phyloP scores from a whole-genome alignment of 352 stramenopile genomes.

The Elongisporangium prolatum region DNA sequence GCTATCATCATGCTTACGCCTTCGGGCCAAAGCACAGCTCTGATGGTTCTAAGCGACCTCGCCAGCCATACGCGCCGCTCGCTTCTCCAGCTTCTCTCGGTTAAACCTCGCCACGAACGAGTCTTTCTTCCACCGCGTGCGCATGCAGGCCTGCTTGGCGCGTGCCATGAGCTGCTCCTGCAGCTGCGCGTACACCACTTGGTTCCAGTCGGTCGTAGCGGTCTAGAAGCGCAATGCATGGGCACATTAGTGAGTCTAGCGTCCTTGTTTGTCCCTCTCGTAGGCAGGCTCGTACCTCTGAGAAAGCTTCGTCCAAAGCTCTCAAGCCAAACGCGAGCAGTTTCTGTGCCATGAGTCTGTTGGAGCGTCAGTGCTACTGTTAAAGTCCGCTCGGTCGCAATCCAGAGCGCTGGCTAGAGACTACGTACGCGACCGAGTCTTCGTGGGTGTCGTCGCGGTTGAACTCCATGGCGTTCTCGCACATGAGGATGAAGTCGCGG shows the following conservation, averaged over 20 bases:
- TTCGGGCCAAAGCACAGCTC: too few species aligned
- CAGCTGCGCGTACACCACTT: slow-evolving; percentile 44
- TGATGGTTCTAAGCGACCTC: background rate
- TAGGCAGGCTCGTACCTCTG: slow-evolving; percentile 18
- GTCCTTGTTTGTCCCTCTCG: background rate
- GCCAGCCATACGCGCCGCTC: slow-evolving; percentile 9
- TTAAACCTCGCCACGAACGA: slow-evolving; percentile 83
- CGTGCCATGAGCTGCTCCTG: slow-evolving; percentile 48
- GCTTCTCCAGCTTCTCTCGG: slow-evolving; percentile 66
- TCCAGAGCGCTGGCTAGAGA: background rate
- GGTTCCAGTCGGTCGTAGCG: slow-evolving; percentile 56
- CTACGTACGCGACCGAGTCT: slow-evolving; percentile 67
- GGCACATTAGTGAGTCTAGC: background rate
- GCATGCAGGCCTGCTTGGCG: slow-evolving; percentile 41
- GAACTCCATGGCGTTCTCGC: slow-evolving; percentile 84
- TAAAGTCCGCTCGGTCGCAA: background rate
- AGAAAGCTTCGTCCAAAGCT: slow-evolving; percentile 57
- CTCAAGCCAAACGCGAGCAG: slow-evolving; percentile 43
- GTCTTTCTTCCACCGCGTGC: slow-evolving; percentile 62
- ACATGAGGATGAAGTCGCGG: slow-evolving; percentile 78
- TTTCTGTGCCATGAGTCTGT: slow-evolving; percentile 56
- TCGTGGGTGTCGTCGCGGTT: slow-evolving; percentile 75
- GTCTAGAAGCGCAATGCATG: slow-evolving; percentile 17
- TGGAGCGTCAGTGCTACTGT: background rate
- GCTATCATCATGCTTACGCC: background rate